Conservation (phyloP, 2,329 filamentous ascomycete genomes). For the Ophiostoma sp. region DNA sequence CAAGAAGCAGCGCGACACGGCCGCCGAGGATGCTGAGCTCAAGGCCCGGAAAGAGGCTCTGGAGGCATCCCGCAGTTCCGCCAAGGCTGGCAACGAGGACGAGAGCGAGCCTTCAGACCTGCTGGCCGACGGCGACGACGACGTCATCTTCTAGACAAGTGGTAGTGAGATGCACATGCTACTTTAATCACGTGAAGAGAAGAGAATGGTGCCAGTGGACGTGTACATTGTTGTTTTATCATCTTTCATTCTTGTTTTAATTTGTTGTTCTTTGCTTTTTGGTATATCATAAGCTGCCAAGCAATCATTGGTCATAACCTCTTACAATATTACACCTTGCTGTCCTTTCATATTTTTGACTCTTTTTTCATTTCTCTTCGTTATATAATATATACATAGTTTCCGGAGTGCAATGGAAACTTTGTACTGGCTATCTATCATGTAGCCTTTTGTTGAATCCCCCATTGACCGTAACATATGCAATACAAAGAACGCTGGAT, state of each 20-base stretch:
- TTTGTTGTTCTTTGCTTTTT: neutral
- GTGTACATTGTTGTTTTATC: neutral
- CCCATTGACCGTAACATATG: neutral
- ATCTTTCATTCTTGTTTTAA: neutral
- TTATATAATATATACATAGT: constrained; percentile 8
- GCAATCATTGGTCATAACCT: neutral
- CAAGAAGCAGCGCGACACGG: constrained; percentile 79
- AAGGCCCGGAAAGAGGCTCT: constrained; percentile 66
- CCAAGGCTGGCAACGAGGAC: constrained; percentile 23
- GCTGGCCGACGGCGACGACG: constrained; percentile 72
- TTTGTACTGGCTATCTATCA: constrained; percentile 6
- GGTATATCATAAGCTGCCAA: constrained; percentile 17
- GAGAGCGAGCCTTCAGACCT: constrained; percentile 59
- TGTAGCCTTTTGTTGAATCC: neutral
- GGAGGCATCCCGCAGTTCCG: constrained; percentile 41
- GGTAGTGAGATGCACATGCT: neutral
- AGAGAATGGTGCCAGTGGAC: neutral
- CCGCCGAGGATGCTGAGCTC: constrained; percentile 71
- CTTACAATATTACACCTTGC: neutral
- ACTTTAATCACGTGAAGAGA: neutral
- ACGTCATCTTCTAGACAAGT: constrained; percentile 74
- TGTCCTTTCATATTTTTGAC: neutral
- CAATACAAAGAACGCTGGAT: constrained; percentile 12
- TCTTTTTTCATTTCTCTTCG: neutral
- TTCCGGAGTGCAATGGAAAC: constrained; percentile 29